Conservation (phyloP, 768 basidiomycete genomes). For the Sarcomyxa edulis region DNA sequence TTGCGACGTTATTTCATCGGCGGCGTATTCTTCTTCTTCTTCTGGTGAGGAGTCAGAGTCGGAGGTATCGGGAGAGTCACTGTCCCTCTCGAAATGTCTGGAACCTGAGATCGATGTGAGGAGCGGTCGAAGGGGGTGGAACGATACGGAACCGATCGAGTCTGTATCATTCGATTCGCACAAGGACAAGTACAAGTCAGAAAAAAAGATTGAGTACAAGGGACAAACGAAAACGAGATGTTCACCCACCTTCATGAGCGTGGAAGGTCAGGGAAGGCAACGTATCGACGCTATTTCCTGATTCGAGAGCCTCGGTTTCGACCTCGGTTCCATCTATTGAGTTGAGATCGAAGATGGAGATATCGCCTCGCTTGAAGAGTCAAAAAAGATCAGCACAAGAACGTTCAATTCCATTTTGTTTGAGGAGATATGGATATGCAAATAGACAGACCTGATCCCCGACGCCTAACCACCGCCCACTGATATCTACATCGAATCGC, state of each 20-base stretch:
- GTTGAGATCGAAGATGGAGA: conserved; percentile 55
- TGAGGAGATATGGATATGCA: background rate
- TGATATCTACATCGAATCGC: conserved; percentile 70
- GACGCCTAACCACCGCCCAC: conserved; percentile 55
- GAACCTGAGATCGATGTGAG: conserved; percentile 74
- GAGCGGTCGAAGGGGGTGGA: conserved; percentile 59
- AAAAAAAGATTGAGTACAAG: background rate
- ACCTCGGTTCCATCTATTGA: conserved; percentile 4
- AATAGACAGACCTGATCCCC: conserved; percentile 62
- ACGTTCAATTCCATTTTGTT: conserved; percentile 3
- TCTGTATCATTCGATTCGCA: conserved; percentile 37
- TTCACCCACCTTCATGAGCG: conserved; percentile 52
- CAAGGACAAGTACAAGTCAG: background rate
- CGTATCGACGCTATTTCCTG: conserved; percentile 9
- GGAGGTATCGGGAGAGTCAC: conserved; percentile 19
- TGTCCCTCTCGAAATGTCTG: conserved; percentile 46
- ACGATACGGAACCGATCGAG: conserved; percentile 64
- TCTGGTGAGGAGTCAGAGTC: conserved; percentile 17
- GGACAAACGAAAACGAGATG: background rate
- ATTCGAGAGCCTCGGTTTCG: conserved; percentile 7
- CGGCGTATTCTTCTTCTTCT: conserved; percentile 1
- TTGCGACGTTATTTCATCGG: background rate
- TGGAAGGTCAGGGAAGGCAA: conserved; percentile 32
- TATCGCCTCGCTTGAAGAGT: conserved; percentile 43
- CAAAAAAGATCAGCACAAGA: background rate